Base-by-base conservation (phyloP, 1,139 yeast genomes). In the Komagataea norvegica region DNA sequence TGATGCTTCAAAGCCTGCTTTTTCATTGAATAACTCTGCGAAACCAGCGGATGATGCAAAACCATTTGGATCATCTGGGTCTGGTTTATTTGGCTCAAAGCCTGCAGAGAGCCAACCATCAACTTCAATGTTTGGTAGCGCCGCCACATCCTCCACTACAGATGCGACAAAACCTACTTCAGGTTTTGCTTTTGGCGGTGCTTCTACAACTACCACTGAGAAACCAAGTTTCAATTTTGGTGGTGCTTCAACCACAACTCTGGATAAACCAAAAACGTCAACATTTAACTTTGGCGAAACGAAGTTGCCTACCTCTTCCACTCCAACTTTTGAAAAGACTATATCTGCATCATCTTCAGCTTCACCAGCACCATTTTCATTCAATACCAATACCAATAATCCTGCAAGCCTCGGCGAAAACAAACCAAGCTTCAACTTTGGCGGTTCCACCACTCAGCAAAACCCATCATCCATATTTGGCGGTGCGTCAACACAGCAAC, bases 401-500 rank as follows among this genome's bases (percentile, higher is more conserved):
- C n/a, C n/a, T n/a, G n/a, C n/a, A n/a, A n/a, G n/a, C n/a, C n/a
- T n/a, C n/a, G n/a, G n/a, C n/a, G n/a, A n/a, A n/a, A n/a, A n/a
- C n/a, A 31, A 36, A 22, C 32, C 40, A 25, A 25, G 14, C 8
- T 37, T 37, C 30, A 28, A 27, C 10, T 37, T 37, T 16, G 41
- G 40, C 15, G 35, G 19, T 15, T 29, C 36, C 8, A 3, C 37
- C 20, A 17, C 23, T 9, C 16, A 24, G 9, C 47, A 45, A 25
- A 40, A 43, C 23, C 52, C 54, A 15, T 34, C 51, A 11, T 28
- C 42, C n/a, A 46, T 45, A 1, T 49, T 51, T 28, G 51, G 52
- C 5, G 46, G 40, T 9, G 26, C 39, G 2, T 19, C 40, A 18
- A 23, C 43, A 9, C 19, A 18, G 19, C 10, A 35, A 10, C 34